A percentile compares a stretch with the other conserved stretches of the same genome.
Conservation (phyloP, 768 basidiomycete genomes). For the Holtermannia corniformis region DNA sequence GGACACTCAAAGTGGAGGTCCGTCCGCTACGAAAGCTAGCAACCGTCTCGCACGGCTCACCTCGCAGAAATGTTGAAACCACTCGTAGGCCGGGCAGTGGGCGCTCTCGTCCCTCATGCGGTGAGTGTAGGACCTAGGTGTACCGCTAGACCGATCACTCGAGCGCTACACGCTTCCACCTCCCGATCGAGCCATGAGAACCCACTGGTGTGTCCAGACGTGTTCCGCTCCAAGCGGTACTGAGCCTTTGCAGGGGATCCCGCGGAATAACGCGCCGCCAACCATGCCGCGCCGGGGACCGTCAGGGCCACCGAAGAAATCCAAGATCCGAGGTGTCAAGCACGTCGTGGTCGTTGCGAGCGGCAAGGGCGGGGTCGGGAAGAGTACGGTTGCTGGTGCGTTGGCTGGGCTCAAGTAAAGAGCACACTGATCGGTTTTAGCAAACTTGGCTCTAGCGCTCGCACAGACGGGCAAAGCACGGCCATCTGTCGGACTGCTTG, state of each 20-base stretch:
- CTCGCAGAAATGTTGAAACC: too few species aligned
- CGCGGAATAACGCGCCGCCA: conserved; percentile 41
- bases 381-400: conserved; percentile 82
- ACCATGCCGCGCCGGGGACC: conserved; percentile 44
- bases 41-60: too few species aligned
- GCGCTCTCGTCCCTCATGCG: too few species aligned
- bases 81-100: too few species aligned
- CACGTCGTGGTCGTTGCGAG: conserved; percentile 76
- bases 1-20: too few species aligned
- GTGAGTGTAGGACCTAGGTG: too few species aligned
- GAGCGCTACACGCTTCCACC: too few species aligned
- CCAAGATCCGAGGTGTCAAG: conserved; percentile 53
- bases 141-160: too few species aligned
- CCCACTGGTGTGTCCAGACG: conserved; percentile 27
- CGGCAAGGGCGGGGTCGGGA: conserved; percentile 93
- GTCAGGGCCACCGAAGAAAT: conserved; percentile 36
- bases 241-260: conserved; percentile 42
- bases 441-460: conserved; percentile 45
- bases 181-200: conserved; percentile 28
- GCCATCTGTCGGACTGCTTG: conserved; percentile 72
- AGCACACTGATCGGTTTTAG: too few species aligned
- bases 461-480: conserved; percentile 37
- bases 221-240: not conserved
- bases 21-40: too few species aligned
- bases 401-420: not conserved